These are phyloP conservation scores for Capsaspora owczarzaki DNA, from an alignment of 78 protist species.

Conservation along the genomic window DNA sequence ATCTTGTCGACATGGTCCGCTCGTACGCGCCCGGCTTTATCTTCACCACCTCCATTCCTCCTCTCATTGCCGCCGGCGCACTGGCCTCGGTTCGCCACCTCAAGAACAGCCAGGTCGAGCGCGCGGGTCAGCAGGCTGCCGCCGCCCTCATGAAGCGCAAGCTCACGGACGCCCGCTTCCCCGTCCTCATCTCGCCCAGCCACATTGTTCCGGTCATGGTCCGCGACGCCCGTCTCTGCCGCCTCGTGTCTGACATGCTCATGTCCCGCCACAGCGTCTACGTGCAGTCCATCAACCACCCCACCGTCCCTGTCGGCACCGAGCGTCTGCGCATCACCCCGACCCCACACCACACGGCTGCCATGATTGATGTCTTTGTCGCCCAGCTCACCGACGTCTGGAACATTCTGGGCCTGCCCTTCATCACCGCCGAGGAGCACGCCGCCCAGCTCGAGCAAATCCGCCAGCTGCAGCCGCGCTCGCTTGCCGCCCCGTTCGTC, in stretches of 20 bases:
- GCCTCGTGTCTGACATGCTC: constrained; percentile 58
- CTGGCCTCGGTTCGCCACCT: constrained; percentile 63
- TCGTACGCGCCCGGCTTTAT: constrained; percentile 80
- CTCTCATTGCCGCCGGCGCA: constrained; percentile 83
- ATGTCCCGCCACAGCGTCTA: constrained; percentile 60
- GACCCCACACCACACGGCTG: constrained; percentile 68
- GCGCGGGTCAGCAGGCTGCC: constrained; percentile 41
- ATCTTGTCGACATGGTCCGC: constrained; percentile 70
- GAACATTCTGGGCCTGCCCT: constrained; percentile 44
- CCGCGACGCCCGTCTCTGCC: constrained; percentile 67
- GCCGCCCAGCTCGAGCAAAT: no score
- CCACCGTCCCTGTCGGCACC: constrained; percentile 79
- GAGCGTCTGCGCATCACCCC: constrained; percentile 78
- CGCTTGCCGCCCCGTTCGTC: no score
- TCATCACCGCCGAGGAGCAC: no score
- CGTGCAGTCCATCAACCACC: constrained; percentile 89
- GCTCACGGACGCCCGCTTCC: constrained; percentile 56
- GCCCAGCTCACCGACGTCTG: constrained; percentile 47
- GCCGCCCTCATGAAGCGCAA: constrained; percentile 28
- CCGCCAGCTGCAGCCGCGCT: no score
- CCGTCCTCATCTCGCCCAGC: constrained; percentile 52
- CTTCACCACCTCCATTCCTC: constrained; percentile 89
- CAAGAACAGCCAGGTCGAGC: constrained; percentile 36
- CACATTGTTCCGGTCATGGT: constrained; percentile 85
- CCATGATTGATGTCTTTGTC: constrained; percentile 41